These are phyloP conservation scores for Aureobasidium leucospermi DNA, from an alignment of 2,329 filamentous ascomycete genomes.

Conservation along the genomic window DNA sequence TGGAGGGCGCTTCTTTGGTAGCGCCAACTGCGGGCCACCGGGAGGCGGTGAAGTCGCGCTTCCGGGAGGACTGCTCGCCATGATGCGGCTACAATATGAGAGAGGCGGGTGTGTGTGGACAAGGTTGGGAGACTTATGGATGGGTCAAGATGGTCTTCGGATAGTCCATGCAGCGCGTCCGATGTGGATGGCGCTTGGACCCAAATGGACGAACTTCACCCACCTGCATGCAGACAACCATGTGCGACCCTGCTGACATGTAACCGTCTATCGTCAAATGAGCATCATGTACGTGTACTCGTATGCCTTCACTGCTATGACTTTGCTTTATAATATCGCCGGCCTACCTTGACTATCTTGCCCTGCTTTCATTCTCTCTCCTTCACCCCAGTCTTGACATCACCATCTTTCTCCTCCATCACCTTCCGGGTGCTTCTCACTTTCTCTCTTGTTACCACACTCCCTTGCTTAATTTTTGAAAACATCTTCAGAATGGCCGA, in stretches of 20 bases:
- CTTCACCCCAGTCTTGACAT: not conserved
- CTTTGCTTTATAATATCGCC: not conserved
- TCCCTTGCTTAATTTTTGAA: not conserved
- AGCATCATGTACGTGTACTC: not conserved
- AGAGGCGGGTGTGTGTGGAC: not conserved
- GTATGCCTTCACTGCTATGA: not conserved
- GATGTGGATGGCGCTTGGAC: conserved; percentile 10
- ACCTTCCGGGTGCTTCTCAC: not conserved
- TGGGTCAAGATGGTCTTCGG: not conserved
- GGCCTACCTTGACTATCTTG: not conserved
- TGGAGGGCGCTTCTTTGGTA: conserved; percentile 57
- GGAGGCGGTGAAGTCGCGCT: conserved; percentile 15
- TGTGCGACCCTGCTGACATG: not conserved
- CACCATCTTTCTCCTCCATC: not conserved
- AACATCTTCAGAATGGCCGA: not conserved
- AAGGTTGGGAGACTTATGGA: not conserved
- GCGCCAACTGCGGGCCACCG: conserved; percentile 27
- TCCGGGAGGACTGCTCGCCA: conserved; percentile 16
- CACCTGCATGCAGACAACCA: not conserved
- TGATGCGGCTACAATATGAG: not conserved
- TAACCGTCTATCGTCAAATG: not conserved
- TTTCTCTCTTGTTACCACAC: not conserved
- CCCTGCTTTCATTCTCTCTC: not conserved
- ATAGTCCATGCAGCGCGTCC: conserved; percentile 1
- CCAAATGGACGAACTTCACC: not conserved